phyloP scores from a whole-genome alignment of 768 basidiomycete genomes.

The Royoungia palumana region DNA sequence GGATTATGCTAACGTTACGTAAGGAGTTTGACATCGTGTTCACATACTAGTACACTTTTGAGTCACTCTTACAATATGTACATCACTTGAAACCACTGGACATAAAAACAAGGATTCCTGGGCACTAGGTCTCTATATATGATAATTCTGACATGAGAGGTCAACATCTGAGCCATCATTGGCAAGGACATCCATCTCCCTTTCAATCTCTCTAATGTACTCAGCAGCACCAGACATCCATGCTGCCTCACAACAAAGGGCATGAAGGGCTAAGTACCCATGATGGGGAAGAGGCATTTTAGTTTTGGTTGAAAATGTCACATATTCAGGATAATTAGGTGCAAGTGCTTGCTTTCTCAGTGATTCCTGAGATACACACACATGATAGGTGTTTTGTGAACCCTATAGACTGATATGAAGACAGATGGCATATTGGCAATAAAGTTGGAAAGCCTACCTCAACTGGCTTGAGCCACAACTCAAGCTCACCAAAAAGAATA shows the following conservation, averaged over 20 bases:
- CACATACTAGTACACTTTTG: too few relatives aligned
- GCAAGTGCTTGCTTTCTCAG: neutral
- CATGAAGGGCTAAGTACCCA: neutral
- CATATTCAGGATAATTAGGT: neutral
- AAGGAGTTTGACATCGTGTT: too few relatives aligned
- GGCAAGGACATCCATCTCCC: slow-evolving; percentile 1
- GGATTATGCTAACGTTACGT: too few relatives aligned
- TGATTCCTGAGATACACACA: neutral
- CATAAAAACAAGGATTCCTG: too few relatives aligned
- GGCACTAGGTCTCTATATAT: too few relatives aligned
- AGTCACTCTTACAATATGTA: too few relatives aligned
- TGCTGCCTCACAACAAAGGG: slow-evolving; percentile 7
- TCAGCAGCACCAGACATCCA: slow-evolving; percentile 7
- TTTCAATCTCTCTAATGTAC: slow-evolving; percentile 3
- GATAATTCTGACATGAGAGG: too few relatives aligned
- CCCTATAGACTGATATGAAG: neutral
- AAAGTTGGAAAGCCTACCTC: neutral
- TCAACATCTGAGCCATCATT: too few relatives aligned
- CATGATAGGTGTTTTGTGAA: neutral
- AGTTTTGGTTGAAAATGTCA: neutral
- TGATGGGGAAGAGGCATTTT: neutral
- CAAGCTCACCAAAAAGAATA: neutral
- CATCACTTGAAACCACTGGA: too few relatives aligned
- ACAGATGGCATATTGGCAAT: neutral
- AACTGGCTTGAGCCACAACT: slow-evolving; percentile 5